phyloP scores from a whole-genome alignment of 306 rosid species.

The Clitoria ternatea region DNA sequence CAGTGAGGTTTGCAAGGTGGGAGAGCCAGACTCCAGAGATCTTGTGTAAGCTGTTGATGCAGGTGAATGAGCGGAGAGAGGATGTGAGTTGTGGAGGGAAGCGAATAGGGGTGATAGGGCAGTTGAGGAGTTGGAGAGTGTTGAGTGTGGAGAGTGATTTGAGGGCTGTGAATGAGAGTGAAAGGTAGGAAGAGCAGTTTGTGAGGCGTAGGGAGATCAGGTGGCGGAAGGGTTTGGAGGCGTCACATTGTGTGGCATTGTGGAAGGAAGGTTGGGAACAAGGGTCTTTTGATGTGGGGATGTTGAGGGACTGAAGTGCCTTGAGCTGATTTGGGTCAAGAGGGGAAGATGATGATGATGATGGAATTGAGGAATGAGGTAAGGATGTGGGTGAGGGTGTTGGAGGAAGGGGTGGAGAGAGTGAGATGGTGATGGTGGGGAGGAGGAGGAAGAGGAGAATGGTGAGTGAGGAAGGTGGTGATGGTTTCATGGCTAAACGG shows the following conservation, averaged over 20 bases:
- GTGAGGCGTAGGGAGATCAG: constrained; percentile 55
- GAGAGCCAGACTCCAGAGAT: constrained; percentile 63
- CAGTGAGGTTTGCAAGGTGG: constrained; percentile 59
- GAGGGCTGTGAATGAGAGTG: constrained; percentile 73
- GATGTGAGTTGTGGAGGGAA: constrained; percentile 63
- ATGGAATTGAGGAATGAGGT: not conserved
- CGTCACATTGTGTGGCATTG: constrained; percentile 66
- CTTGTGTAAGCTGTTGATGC: constrained; percentile 47
- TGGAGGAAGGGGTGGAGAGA: constrained; percentile 3
- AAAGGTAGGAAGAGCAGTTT: constrained; percentile 55
- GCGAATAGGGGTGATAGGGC: constrained; percentile 60
- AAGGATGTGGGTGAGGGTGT: constrained; percentile 15
- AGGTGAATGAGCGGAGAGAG: constrained; percentile 69
- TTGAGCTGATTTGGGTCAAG: constrained; percentile 69
- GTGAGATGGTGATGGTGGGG: not conserved
- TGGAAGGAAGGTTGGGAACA: constrained; percentile 50
- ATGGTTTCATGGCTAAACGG: constrained; percentile 18
- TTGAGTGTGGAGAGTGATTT: constrained; percentile 78
- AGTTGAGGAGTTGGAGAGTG: constrained; percentile 60
- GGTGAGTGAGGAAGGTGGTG: constrained; percentile 2
- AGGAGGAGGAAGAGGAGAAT: not conserved
- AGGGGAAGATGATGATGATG: constrained; percentile 30
- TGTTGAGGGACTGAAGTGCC: constrained; percentile 76
- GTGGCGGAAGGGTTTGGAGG: constrained; percentile 75
- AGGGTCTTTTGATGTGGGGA: constrained; percentile 67